These are phyloP conservation scores for Geotrichum phurueaensis DNA, from an alignment of 1,139 yeast species.

Conservation along the genomic window DNA sequence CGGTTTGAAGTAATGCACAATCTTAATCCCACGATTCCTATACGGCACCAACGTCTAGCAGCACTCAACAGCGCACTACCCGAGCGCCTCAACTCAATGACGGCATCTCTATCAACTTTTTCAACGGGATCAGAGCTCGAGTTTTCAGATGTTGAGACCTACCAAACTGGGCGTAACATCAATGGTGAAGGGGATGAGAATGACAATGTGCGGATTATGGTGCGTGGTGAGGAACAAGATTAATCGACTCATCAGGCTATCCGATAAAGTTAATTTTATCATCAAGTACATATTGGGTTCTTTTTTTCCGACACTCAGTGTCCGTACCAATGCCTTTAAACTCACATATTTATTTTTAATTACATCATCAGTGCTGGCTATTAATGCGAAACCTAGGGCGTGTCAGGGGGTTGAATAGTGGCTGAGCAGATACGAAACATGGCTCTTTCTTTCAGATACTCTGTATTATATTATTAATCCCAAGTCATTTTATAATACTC, in stretches of 20 bases:
- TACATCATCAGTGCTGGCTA: too few relatives aligned
- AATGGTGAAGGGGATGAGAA: neutral
- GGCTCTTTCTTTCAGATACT: too few relatives aligned
- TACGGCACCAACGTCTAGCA: neutral
- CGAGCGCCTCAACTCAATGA: neutral
- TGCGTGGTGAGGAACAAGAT: neutral
- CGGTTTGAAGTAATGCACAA: neutral
- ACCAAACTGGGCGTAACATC: neutral
- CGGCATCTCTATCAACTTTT: neutral
- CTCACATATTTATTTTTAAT: too few relatives aligned
- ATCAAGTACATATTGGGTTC: too few relatives aligned
- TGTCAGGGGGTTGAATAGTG: neutral
- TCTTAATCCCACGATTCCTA: neutral
- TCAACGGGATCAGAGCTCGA: neutral
- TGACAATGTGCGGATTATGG: neutral
- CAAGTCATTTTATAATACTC: too few relatives aligned
- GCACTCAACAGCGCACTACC: neutral
- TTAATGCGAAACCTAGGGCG: neutral
- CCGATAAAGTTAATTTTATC: too few relatives aligned
- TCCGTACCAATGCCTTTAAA: too few relatives aligned
- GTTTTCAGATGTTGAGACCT: neutral
- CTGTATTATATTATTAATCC: too few relatives aligned
- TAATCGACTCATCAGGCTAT: neutral
- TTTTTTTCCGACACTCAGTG: too few relatives aligned
- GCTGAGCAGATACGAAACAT: neutral